Evolutionary conservation across 2,329 filamentous ascomycete species (phyloP), one percentile per base, ranked within the genome.

Genomic region (Parastagonospora avenae): DNA sequence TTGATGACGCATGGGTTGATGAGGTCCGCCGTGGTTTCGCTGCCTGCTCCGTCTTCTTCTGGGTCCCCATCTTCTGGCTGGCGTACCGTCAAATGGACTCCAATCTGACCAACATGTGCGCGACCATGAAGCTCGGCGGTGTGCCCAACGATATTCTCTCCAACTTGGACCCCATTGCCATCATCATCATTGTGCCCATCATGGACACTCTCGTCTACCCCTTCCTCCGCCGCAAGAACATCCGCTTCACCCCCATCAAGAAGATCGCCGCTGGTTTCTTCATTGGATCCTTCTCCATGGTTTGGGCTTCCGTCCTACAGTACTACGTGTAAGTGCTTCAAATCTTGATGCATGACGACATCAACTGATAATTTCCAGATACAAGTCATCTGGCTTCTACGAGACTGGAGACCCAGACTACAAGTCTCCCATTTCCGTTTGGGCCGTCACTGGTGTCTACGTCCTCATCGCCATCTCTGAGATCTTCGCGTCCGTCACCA

Each of bases 1-100:
- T 90, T 62, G 88, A 92, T 55, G 89, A 92, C 60, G 83, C 85
- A 54, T 92, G 88, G 88, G 89, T 92, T n/a, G 88, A 91, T 48
- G 88, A 92, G 68, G 85, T 92, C 42, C 80, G 80, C 45, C 86
- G 89, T 73, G 89, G 88, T 54, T 69, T 64, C 48, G 57, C 42
- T 19, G 72, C 72, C 32, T 76, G 72, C 64, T 57, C 59, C 42
- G 70, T 76, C 11, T 74, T 76, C 60, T 62, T 85, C 55, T 91
- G 87, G 78, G 82, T 86, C 49, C 87, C 88, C 35, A 55, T 71
- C 32, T 88, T 84, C 76, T 89, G 85, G 84, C 78, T 89, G 24
- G 82, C 84, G 55, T 89, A 89, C 73, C 81, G 81, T 43, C 87
- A 90, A 64, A 85, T 89, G 74, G 83, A 82, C 46, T 82, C 79